Percentiles rank a stretch among this genome's conserved stretches.
phyloP scores from a whole-genome alignment of 495 filamentous ascomycete species.

The Gamarada debralockiae region DNA sequence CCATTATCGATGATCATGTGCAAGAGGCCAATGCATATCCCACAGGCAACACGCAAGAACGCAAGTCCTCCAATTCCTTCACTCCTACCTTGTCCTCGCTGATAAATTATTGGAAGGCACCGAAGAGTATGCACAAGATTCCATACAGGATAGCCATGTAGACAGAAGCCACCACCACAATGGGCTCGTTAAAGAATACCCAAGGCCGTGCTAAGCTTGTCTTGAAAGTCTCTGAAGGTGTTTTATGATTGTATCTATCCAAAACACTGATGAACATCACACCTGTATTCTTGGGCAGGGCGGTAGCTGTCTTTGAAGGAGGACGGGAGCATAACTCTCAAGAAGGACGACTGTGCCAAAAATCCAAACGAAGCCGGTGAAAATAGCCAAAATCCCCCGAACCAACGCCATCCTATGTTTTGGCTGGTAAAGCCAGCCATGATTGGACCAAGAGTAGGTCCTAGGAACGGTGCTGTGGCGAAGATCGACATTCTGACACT shows the following conservation, averaged over 20 bases:
- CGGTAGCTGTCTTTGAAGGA: neutral
- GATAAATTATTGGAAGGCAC: constrained; percentile 83
- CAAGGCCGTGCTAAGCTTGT: neutral
- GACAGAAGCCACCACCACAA: constrained; percentile 69
- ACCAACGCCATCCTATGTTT: neutral
- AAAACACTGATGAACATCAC: neutral
- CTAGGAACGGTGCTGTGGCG: neutral
- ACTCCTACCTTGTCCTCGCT: constrained; percentile 16
- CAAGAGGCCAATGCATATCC: neutral
- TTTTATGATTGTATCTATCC: neutral
- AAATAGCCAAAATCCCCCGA: neutral
- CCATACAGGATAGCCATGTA: constrained; percentile 66
- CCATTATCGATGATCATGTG: neutral
- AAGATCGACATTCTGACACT: neutral
- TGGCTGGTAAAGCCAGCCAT: neutral
- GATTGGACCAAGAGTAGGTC: neutral
- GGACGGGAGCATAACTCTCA: neutral
- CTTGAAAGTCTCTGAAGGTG: neutral
- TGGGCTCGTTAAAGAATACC: too few relatives aligned
- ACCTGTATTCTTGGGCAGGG: neutral
- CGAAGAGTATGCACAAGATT: constrained; percentile 86
- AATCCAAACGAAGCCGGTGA: neutral
- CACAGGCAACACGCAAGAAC: constrained; percentile 41
- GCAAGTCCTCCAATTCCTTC: neutral
- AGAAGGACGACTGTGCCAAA: neutral